phyloP scores from a whole-genome alignment of 352 stramenopile genomes.

The Plasmopara viticola region DNA sequence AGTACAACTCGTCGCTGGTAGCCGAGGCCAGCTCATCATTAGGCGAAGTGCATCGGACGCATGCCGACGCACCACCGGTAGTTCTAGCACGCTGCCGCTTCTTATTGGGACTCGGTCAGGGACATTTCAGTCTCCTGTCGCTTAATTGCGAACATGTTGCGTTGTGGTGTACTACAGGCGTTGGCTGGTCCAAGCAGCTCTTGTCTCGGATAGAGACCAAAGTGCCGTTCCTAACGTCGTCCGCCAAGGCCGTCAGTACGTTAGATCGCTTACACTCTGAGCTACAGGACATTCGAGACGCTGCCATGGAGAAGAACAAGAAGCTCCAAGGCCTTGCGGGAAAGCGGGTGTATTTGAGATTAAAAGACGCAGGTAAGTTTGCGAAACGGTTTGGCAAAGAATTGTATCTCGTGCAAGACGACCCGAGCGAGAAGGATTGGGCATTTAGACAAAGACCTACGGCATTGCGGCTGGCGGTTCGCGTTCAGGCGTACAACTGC shows the following conservation, averaged over 20 bases:
- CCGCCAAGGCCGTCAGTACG: conserved; percentile 23
- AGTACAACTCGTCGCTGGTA: conserved; percentile 72
- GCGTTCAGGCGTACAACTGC: conserved; percentile 48
- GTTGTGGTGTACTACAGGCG: conserved; percentile 70
- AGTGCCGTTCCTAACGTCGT: conserved; percentile 38
- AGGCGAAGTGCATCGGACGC: conserved; percentile 55
- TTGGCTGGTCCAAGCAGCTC: conserved; percentile 71
- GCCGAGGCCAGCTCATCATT: conserved; percentile 46
- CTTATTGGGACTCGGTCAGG: conserved; percentile 51
- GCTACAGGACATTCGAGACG: conserved; percentile 27
- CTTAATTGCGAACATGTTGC: conserved; percentile 76
- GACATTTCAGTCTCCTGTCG: conserved; percentile 62
- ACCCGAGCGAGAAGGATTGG: conserved; percentile 52
- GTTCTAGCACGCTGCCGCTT: conserved; percentile 68
- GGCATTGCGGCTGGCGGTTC: conserved; percentile 33
- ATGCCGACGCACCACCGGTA: conserved; percentile 56
- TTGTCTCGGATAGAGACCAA: conserved; percentile 43
- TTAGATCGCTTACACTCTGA: conserved; percentile 31
- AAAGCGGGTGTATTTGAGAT: conserved; percentile 52
- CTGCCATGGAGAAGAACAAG: conserved; percentile 27
- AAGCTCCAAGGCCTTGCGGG: conserved; percentile 28
- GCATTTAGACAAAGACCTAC: conserved; percentile 56
- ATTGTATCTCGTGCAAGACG: conserved; percentile 51
- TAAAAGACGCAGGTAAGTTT: conserved; percentile 32
- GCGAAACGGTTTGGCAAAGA: conserved; percentile 48